Evolutionary conservation across 371 early-diverging fungal species (phyloP), one percentile per base, ranked within the genome.

Genomic region (Fennellomyces sp.): DNA sequence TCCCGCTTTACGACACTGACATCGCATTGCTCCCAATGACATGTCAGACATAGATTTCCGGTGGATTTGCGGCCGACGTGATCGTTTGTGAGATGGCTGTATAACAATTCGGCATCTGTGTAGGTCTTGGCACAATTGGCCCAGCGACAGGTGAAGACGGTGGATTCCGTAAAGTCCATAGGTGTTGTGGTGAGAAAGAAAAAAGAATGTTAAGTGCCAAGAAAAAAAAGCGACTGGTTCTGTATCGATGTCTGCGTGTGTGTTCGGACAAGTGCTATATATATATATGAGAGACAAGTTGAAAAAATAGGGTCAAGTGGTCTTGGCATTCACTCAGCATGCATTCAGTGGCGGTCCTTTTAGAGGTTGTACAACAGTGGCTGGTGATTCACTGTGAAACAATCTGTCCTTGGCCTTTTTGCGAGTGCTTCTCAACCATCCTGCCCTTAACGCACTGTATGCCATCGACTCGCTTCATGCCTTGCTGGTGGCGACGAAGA

Each of bases 41-140:
- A 97, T 42, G 80, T 82, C 25, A 96, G 83, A 56, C 93, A 93
- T 30, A 96, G 81, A 69, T 94, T 96, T 63, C 91, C 87, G 25
- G 89, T 89, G 5, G 90, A 82, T 70, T 94, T 94, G 62, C 96
- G 82, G 13, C 97, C 97, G 39, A 97, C 88, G 69, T 97, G 97
- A 63, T 88, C 92, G 62, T 90, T 83, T 38, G 88, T 87, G 60
- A 95, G 78, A 74, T 97, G 97, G 47, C 68, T 61, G 63, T 92
- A 97, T 35, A 97, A 89, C 28, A 78, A 69, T 65, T 94, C 93
- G 3, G 93, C 85, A 73, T 94, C 93, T 33, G 68, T 66, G 69
- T 90, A 94, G 31, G 67, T 69, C 42, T 68, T 58, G 42, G 50
- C 35, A 39, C 88, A 88, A 10, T 65, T 56, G 6, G 62, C 56